Percentiles rank a stretch among this genome's conserved stretches.
Conservation (phyloP, 305 asterid species). For the Rubia tinctorum region DNA sequence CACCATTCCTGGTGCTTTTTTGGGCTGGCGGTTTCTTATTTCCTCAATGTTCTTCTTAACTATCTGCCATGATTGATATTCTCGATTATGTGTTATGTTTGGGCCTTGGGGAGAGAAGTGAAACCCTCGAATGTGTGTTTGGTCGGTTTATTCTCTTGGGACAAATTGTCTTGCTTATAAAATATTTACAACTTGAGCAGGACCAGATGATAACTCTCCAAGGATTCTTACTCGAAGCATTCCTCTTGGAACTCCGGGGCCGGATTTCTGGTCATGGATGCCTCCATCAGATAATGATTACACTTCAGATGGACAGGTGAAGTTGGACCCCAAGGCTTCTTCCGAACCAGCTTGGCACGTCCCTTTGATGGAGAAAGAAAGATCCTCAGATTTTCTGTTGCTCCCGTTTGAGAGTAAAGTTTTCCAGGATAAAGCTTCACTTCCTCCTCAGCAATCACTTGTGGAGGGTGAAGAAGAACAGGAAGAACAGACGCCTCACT, state of each 20-base stretch:
- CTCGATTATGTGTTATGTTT: background rate
- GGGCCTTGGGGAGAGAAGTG: background rate
- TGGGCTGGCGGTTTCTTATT: no score
- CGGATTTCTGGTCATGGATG: constrained; percentile 90
- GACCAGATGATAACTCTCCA: constrained; percentile 29
- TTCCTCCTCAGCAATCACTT: constrained; percentile 77
- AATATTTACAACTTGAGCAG: constrained; percentile 34
- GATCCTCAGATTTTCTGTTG: constrained; percentile 40
- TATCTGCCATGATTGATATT: background rate
- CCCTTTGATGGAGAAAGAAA: constrained; percentile 72
- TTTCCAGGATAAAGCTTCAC: constrained; percentile 38
- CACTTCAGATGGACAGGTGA: constrained; percentile 24
- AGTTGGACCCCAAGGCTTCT: constrained; percentile 39
- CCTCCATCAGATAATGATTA: constrained; percentile 55
- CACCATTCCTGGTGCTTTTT: no score
- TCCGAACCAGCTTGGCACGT: constrained; percentile 30
- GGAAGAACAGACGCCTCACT: constrained; percentile 49
- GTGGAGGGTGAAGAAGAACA: constrained; percentile 41
- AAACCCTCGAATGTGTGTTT: background rate
- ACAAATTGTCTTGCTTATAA: constrained; percentile 1
- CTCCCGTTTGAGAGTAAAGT: constrained; percentile 71
- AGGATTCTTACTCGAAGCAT: constrained; percentile 34
- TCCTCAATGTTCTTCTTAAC: background rate
- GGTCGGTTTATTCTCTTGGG: background rate
- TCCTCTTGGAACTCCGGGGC: constrained; percentile 66